phyloP scores from a whole-genome alignment of 208 protist genomes.

The Acanthamoeba triangularis region DNA sequence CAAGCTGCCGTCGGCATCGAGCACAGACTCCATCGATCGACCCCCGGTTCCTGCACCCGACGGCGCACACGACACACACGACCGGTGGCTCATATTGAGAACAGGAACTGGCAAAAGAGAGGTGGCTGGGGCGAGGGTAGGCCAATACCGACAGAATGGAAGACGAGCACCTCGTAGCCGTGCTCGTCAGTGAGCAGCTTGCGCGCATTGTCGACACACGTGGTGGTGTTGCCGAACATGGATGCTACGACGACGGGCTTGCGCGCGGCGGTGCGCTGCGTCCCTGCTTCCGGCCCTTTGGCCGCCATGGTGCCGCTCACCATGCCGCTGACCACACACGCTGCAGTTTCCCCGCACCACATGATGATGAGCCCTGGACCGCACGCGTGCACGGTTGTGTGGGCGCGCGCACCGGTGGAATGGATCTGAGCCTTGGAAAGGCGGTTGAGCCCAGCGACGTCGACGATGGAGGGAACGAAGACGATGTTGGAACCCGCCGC shows the following conservation, averaged over 20 bases:
- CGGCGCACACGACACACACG: not conserved
- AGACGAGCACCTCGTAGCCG: conserved; percentile 72
- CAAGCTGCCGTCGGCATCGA: not conserved
- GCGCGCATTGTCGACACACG: not conserved
- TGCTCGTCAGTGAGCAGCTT: conserved; percentile 54
- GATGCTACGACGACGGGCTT: conserved; percentile 75
- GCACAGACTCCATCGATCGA: conserved; percentile 23
- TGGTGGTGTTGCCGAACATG: conserved; percentile 72
- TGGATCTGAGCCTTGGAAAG: not conserved
- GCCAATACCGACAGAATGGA: conserved; percentile 27
- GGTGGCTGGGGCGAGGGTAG: not conserved
- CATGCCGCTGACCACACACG: conserved; percentile 14
- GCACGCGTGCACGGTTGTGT: not conserved
- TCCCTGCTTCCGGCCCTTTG: not conserved
- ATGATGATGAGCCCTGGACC: not conserved
- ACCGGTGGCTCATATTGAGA: too few species aligned
- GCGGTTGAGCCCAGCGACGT: conserved; percentile 69
- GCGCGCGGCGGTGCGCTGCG: not conserved
- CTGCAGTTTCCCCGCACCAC: not conserved
- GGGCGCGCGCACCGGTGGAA: not conserved
- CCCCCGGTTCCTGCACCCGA: conserved; percentile 58
- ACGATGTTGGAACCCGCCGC: conserved; percentile 40
- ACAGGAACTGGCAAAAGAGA: too few species aligned
- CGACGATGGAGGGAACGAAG: conserved; percentile 37
- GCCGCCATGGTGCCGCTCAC: conserved; percentile 8